Conservation (phyloP, 306 rosid species). For the Cicer judaicum region DNA sequence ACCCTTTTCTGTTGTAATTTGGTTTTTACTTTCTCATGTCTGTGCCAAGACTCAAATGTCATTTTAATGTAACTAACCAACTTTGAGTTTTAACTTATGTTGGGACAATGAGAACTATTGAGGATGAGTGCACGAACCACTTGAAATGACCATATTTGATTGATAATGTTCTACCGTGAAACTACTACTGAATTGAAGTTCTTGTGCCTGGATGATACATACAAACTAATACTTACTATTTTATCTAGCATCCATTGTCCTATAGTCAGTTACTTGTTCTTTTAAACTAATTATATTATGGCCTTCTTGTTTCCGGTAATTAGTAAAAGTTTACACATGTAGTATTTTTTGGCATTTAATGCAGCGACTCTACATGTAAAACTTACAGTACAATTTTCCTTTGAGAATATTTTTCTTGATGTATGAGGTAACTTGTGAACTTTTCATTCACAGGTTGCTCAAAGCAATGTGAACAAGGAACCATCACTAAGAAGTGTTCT, state of each 20-base stretch:
- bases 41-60: slow-evolving; percentile 1
- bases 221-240: slow-evolving; percentile 8
- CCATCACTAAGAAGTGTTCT: slow-evolving; percentile 88
- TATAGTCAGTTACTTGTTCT: slow-evolving; percentile 20
- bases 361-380: slow-evolving; percentile 26
- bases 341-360: slow-evolving; percentile 23
- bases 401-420: slow-evolving; percentile 24
- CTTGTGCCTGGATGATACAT: slow-evolving; percentile 1
- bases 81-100: background rate
- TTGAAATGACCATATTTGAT: slow-evolving; percentile 10
- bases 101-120: slow-evolving; percentile 6
- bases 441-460: slow-evolving; percentile 62
- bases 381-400: slow-evolving; percentile 12
- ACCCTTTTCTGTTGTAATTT: slow-evolving; percentile 29
- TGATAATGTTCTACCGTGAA: background rate
- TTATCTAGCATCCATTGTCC: slow-evolving; percentile 24
- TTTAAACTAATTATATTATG: slow-evolving; percentile 33
- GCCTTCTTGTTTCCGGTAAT: slow-evolving; percentile 19
- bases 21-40: slow-evolving; percentile 3
- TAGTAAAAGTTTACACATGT: slow-evolving; percentile 21
- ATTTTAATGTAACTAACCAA: background rate
- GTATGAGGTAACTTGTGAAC: slow-evolving; percentile 24
- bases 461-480: slow-evolving; percentile 69
- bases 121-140: slow-evolving; percentile 15
- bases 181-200: slow-evolving; percentile 8